Base-by-base conservation (phyloP, 169 alveolate species). In the Theileria parva region DNA sequence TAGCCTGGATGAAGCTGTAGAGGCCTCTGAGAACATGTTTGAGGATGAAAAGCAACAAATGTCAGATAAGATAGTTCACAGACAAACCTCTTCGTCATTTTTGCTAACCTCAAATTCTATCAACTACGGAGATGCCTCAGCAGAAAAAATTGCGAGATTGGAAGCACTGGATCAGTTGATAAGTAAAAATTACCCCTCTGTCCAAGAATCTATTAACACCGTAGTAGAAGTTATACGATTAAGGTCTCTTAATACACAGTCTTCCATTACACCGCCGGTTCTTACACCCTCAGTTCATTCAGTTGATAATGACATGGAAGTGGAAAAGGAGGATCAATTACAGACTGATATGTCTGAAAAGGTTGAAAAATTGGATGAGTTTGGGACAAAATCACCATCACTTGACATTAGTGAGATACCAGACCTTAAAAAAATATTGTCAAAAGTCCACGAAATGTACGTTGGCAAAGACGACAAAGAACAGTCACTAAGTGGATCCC, bases 1-100 rank as follows among this genome's bases (percentile, higher is more conserved):
- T 25, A 25, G 37, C 27, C 66, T 57, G 27, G 34, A 57, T 17
- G 66, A 57, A 19, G 66, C 28, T 8, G 34, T 21, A 11, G 37
- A 21, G 27, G 66, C 66, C 13, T 57, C 66, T 25, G 53, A 44
- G 53, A 57, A 25, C 66, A 57, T 57, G 27, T 57, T 57, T 19
- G 27, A 57, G 15, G 34, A 57, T 21, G 66, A 57, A 57, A 57
- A 8, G 66, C 13, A 19, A 21, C 66, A 57, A 57, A 57, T 57
- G 66, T 57, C 66, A 19, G 66, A 57, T n/a, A 57, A 25, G 66
- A 25, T 57, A 8, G 66, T 57, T 2, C 66, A 57, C 0, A 57
- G 66, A 25, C 66, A 57, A 25, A 57, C 66, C 30, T 57, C 66
- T 8, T 57, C 66, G 8, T 57, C 66, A n/a, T 57, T 21, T 57